A percentile compares a stretch with the other conserved stretches of the same genome.
phyloP scores from a whole-genome alignment of 768 basidiomycete genomes.

The Gautieria morchelliformis region DNA sequence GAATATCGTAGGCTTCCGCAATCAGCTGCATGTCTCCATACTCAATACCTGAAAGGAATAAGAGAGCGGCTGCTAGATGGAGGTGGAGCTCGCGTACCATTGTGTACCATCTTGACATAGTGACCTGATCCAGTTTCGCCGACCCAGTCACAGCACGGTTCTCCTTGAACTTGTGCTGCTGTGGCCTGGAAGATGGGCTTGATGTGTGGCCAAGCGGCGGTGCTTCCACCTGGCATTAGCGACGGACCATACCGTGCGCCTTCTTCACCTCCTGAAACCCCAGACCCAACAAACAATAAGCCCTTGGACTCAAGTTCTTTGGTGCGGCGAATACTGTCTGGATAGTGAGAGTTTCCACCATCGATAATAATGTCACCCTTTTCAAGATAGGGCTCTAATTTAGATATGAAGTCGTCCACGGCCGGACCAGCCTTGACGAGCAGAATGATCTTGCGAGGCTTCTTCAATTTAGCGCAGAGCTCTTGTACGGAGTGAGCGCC shows the following conservation, averaged over 20 bases:
- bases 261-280: conserved; percentile 99
- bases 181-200: conserved; percentile 99
- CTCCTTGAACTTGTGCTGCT: conserved; percentile 87
- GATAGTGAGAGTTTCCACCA: conserved; percentile 98
- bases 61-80: neutral
- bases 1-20: conserved; percentile 97
- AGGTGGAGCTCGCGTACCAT: conserved; percentile 41
- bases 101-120: conserved; percentile 99
- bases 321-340: conserved; percentile 92
- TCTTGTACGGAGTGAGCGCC: conserved; percentile 93
- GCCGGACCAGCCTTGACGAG: conserved; percentile 97
- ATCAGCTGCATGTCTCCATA: conserved; percentile 99
- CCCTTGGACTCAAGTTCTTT: conserved; percentile 92
- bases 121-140: conserved; percentile 92
- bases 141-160: conserved; percentile 99
- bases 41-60: conserved; percentile 69
- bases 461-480: conserved; percentile 86
- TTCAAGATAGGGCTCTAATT: conserved; percentile 85
- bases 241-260: conserved; percentile 96
- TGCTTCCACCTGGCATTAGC: conserved; percentile 96
- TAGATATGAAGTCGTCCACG: conserved; percentile 90
- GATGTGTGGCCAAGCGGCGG: conserved; percentile 91
- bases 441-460: conserved; percentile 92
- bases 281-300: conserved; percentile 93
- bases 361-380: conserved; percentile 98